Evolutionary conservation across 164 flowering plant genomes (phyloP).

Genomic region (Annona squamosa): DNA sequence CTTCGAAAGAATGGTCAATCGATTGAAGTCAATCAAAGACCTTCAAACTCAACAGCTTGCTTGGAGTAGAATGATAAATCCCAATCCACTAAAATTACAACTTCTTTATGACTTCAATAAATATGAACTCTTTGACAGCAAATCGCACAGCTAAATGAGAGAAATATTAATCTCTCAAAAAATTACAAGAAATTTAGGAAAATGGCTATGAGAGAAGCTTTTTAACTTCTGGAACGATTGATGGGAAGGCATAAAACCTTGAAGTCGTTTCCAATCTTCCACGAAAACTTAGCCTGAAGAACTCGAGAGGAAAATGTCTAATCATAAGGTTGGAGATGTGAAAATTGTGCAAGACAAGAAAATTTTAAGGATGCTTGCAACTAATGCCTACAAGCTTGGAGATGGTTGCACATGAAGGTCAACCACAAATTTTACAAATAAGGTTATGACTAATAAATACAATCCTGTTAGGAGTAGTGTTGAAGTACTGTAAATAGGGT

Average conservation of each 20-base stretch:
- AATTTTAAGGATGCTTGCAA: too few relatives aligned
- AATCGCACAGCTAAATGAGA: background rate
- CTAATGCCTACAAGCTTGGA: too few relatives aligned
- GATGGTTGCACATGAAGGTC: too few relatives aligned
- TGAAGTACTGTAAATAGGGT: too few relatives aligned
- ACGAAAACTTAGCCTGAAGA: too few relatives aligned
- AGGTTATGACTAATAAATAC: too few relatives aligned
- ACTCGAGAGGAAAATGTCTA: too few relatives aligned
- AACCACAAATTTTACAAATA: too few relatives aligned
- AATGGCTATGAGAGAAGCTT: background rate
- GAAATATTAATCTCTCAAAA: background rate
- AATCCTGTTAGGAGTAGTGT: too few relatives aligned
- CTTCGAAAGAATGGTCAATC: background rate
- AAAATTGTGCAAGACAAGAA: too few relatives aligned
- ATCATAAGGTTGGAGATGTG: too few relatives aligned
- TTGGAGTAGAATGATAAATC: background rate
- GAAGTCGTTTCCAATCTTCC: background rate
- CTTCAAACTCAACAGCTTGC: background rate
- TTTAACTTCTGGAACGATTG: background rate
- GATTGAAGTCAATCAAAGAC: background rate
- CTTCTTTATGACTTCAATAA: too few relatives aligned
- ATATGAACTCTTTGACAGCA: background rate
- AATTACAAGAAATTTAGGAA: background rate
- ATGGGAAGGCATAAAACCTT: background rate
- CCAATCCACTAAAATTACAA: background rate